Conservation (phyloP, 192 early-diverging fungal genomes). For the Phlyctochytrium bullatum region DNA sequence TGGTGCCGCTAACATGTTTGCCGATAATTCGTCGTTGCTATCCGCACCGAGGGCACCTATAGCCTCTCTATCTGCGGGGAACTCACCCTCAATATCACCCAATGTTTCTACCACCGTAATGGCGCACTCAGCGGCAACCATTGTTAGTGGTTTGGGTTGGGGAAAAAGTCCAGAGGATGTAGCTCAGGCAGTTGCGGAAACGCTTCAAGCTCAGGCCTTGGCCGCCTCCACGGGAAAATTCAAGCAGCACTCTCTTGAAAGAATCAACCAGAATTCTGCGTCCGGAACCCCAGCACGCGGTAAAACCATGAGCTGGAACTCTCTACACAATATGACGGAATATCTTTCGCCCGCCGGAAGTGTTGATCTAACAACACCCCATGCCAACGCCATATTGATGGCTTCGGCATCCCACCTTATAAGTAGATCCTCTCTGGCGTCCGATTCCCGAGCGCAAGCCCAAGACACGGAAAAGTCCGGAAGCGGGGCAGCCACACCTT, state of each 20-base stretch:
- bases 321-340: not conserved
- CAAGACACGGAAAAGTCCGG: not conserved
- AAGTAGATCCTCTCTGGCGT: no score
- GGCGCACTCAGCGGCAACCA: not conserved
- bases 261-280: no score
- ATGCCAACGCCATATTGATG: not conserved
- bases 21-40: no score
- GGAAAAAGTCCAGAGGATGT: not conserved
- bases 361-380: not conserved
- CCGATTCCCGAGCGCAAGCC: no score
- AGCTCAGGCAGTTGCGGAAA: not conserved
- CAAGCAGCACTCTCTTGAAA: not conserved
- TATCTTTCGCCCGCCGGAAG: conserved; percentile 8
- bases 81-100: no score
- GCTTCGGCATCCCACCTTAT: not conserved
- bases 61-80: no score
- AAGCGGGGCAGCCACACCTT: not conserved
- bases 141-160: not conserved
- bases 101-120: conserved; percentile 2
- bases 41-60: no score
- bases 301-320: no score
- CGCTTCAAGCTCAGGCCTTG: not conserved
- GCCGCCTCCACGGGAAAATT: not conserved
- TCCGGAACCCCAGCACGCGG: no score
- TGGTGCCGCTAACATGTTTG: no score